Base-by-base conservation (phyloP, 352 stramenopile genomes). In the Globisporangium barbulae region DNA sequence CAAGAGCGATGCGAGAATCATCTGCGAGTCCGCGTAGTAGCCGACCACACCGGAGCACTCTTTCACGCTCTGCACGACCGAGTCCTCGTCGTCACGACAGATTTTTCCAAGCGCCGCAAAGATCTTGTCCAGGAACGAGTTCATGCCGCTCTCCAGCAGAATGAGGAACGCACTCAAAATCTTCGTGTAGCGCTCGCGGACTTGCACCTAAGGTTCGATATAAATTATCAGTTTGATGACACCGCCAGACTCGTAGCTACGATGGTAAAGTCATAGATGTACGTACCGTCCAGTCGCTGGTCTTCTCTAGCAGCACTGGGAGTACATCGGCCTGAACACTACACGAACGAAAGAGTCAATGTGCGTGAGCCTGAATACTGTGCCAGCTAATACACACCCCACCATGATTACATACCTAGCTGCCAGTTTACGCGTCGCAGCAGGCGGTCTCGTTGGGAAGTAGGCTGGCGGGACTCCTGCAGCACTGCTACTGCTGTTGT, bases 61-160 rank as follows among this genome's bases (percentile, higher is more conserved):
- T 45, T 83, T 83, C 8, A 95, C 81, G 22, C 76, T 85, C 31
- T 79, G 69, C 3, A 87, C 70, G 21, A 95, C 82, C 35, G 60
- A 47, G 25, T 80, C 70, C 68, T 93, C 86, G 28, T 93, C 84
- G 52, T 95, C 82, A 5, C 76, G 86, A 33, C 86, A 95, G 28
- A 74, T 91, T 53, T 88, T 92, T 3, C 76, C 73, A 45, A 95
- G 59, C 21, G 79, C 84, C 37, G 72, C 70, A 67, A 95, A 90
- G 48, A 93, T 74, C 60, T 85, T 85, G 61, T 90, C 84, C 56
- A 95, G 56, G 47, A 76, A 88, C 64, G 80, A 70, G 47, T 89
- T 90, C 74, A 93, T 84, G 22, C 65, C 72, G 31, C 80, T 71
- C 55, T 90, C 86, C 31, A 89, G 69, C 53, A 95, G 61, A 42